A percentile compares a stretch with the other conserved stretches of the same genome.
Conservation (phyloP, 2,329 filamentous ascomycete species). For the Claviceps citrina region DNA sequence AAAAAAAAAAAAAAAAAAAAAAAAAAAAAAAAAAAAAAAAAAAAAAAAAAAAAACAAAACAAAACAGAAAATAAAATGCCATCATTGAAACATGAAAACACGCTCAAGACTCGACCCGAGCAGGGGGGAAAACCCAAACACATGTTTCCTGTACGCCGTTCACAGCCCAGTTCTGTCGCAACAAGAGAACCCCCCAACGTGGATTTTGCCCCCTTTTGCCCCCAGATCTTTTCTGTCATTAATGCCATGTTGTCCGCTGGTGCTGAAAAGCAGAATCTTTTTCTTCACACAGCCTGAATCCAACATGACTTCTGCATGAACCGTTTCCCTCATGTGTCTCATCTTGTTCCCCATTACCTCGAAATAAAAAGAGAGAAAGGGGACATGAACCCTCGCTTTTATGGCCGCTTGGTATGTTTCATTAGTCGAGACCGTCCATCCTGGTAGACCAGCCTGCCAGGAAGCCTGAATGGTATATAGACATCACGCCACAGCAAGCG, state of each 20-base stretch:
- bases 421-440: background rate
- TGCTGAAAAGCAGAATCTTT: background rate
- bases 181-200: no score
- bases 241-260: background rate
- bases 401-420: background rate
- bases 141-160: background rate
- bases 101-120: no score
- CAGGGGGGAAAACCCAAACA: no score
- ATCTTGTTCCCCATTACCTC: no score
- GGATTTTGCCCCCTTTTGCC: no score
- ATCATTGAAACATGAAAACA: no score
- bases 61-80: no score
- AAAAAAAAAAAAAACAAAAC: no score
- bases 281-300: background rate
- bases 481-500: constrained; percentile 3
- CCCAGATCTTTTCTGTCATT: no score
- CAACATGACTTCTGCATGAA: background rate
- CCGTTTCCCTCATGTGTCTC: background rate
- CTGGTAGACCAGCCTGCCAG: background rate
- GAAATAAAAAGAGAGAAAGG: no score
- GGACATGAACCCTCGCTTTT: no score
- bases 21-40: no score
- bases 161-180: background rate
- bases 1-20: background rate
- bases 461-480: background rate